Conservation (phyloP, 2,329 filamentous ascomycete genomes). For the Juglanconis sp. region DNA sequence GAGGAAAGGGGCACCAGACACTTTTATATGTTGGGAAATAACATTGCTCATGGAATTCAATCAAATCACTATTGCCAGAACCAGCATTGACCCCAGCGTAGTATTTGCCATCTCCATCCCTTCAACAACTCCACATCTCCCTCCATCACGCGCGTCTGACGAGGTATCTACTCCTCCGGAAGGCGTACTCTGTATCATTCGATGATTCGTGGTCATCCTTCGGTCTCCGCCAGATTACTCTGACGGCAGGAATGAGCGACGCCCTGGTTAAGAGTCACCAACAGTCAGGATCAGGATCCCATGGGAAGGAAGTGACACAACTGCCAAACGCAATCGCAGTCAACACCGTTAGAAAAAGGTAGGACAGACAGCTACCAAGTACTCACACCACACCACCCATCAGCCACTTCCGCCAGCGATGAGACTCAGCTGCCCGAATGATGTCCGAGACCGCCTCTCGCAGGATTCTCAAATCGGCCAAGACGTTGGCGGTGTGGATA, state of each 20-base stretch:
- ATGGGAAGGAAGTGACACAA: not conserved
- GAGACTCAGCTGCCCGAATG: constrained; percentile 42
- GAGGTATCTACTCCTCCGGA: constrained; percentile 47
- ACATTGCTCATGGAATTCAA: too few species aligned
- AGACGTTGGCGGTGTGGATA: constrained; percentile 38
- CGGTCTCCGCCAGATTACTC: constrained; percentile 47
- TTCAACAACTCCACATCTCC: too few species aligned
- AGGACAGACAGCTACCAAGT: not conserved
- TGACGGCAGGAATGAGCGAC: constrained; percentile 50
- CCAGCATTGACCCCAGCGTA: too few species aligned
- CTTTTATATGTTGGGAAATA: too few species aligned
- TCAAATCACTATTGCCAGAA: too few species aligned
- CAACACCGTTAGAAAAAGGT: not conserved
- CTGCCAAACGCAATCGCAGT: not conserved
- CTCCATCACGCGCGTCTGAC: constrained; percentile 33
- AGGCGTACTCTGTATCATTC: constrained; percentile 58
- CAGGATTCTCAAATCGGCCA: constrained; percentile 43
- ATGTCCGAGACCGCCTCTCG: constrained; percentile 42
- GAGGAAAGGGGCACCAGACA: too few species aligned
- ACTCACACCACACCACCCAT: constrained; percentile 51
- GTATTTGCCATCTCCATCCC: too few species aligned
- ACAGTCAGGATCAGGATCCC: too few species aligned
- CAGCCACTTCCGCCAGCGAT: constrained; percentile 52
- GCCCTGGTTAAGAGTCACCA: constrained; percentile 33
- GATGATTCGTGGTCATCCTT: constrained; percentile 34